Conservation (phyloP, 768 basidiomycete genomes). For the Suillus sp. region DNA sequence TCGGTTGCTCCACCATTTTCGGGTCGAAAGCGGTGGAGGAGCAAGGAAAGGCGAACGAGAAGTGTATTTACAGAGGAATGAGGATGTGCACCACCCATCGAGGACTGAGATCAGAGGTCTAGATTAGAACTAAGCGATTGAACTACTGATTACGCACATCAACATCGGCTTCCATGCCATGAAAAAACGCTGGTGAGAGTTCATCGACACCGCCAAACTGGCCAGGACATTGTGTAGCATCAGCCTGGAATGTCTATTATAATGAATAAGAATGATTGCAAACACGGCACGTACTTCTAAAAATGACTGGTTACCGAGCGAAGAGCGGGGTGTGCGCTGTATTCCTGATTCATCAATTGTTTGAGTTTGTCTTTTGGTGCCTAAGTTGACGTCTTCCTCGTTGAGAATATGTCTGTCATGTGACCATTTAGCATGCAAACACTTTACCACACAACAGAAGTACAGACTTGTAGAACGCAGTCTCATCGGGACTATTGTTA, state of each 20-base stretch:
- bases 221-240: too few species aligned
- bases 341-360: too few species aligned
- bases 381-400: conserved; percentile 97
- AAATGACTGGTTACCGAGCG: too few species aligned
- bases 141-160: too few species aligned
- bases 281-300: too few species aligned
- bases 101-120: neutral
- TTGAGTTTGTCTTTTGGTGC: too few species aligned
- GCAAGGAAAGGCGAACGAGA: neutral
- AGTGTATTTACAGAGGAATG: neutral
- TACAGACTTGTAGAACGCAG: conserved; percentile 90
- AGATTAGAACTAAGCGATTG: too few species aligned
- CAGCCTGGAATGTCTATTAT: too few species aligned
- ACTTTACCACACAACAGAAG: neutral
- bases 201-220: too few species aligned
- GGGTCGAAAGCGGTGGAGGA: neutral
- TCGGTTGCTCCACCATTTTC: neutral
- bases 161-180: neutral
- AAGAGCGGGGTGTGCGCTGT: too few species aligned
- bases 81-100: too few species aligned
- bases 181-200: neutral
- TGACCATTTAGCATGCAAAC: conserved; percentile 14
- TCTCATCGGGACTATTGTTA: conserved; percentile 99
- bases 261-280: too few species aligned
- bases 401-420: conserved; percentile 82